Percentiles rank a stretch among this genome's conserved stretches.
Conservation (phyloP, 192 early-diverging fungal genomes). For the Umbelopsis sp. region DNA sequence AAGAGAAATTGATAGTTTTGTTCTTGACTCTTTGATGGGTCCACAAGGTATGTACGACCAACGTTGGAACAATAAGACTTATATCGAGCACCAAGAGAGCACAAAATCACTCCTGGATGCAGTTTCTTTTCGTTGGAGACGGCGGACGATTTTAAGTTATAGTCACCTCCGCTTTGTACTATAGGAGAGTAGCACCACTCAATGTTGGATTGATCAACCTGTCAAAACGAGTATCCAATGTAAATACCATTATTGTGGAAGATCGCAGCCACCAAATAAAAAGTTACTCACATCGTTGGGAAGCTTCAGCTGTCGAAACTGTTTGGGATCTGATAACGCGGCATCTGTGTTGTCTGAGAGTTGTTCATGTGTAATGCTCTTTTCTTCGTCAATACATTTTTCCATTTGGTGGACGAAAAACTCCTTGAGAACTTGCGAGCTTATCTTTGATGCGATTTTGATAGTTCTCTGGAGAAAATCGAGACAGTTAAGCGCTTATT, state of each 20-base stretch:
- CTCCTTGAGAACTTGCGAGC: constrained; percentile 78
- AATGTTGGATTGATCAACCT: constrained; percentile 64
- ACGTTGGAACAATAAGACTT: constrained; percentile 95
- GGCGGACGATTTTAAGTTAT: constrained; percentile 83
- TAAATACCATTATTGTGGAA: neutral
- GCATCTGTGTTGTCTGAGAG: constrained; percentile 75
- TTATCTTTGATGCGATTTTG: constrained; percentile 71
- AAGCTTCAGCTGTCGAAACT: constrained; percentile 65
- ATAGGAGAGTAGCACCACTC: constrained; percentile 95
- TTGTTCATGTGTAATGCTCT: constrained; percentile 82
- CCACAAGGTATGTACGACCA: constrained; percentile 90
- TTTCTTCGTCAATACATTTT: constrained; percentile 84
- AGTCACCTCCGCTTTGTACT: constrained; percentile 94
- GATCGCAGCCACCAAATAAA: neutral
- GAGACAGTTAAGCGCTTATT: no score
- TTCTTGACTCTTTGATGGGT: constrained; percentile 87
- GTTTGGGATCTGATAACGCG: constrained; percentile 67
- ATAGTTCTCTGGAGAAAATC: constrained; percentile 58
- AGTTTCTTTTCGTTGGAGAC: constrained; percentile 71
- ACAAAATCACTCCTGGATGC: constrained; percentile 89
- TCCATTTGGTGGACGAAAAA: constrained; percentile 88
- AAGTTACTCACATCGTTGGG: constrained; percentile 60
- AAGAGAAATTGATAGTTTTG: constrained; percentile 92
- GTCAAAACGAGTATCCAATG: neutral
- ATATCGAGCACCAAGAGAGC: constrained; percentile 93